Percentiles rank a stretch among this genome's conserved stretches.
Evolutionary conservation across 805 yeast species (phyloP).

Genomic region (Yamadazyma akitaensis): DNA sequence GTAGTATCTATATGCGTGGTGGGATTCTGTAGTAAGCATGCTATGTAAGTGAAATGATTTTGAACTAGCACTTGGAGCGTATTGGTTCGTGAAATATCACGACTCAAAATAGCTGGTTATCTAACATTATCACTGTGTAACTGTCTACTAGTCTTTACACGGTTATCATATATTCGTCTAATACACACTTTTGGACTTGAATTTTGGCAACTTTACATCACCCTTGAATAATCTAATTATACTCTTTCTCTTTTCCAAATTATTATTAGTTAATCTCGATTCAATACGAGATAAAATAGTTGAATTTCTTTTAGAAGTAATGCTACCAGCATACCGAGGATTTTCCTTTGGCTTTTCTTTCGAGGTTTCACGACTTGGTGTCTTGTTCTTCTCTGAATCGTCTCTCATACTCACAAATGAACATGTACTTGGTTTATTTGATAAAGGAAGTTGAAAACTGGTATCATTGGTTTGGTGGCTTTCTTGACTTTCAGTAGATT

Average conservation of each 20-base stretch:
- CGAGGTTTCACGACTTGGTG: not conserved
- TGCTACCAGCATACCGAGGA: not conserved
- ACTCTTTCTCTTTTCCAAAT: conserved; percentile 15
- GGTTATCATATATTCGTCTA: conserved; percentile 1
- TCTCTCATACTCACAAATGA: not conserved
- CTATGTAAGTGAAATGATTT: too few relatives aligned
- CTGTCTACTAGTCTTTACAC: not conserved
- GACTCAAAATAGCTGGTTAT: too few relatives aligned
- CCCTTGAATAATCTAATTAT: conserved; percentile 15
- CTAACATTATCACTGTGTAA: too few relatives aligned
- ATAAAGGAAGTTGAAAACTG: conserved; percentile 7
- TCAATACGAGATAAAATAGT: conserved; percentile 6
- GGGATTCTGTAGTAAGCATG: too few relatives aligned
- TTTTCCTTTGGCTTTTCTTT: not conserved
- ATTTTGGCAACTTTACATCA: conserved; percentile 17
- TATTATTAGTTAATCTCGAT: conserved; percentile 2
- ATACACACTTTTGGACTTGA: conserved; percentile 17
- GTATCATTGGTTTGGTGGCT: conserved; percentile 9
- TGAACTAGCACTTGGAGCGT: too few relatives aligned
- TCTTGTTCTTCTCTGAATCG: not conserved
- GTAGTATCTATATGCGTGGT: too few relatives aligned
- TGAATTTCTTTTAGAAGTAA: conserved; percentile 5
- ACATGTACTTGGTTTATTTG: conserved; percentile 2
- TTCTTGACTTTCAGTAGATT: not conserved
- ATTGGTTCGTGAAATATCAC: too few relatives aligned